These are phyloP conservation scores for Puccinia horiana DNA, from an alignment of 1,284 basidiomycete genomes.

Conservation along the genomic window DNA sequence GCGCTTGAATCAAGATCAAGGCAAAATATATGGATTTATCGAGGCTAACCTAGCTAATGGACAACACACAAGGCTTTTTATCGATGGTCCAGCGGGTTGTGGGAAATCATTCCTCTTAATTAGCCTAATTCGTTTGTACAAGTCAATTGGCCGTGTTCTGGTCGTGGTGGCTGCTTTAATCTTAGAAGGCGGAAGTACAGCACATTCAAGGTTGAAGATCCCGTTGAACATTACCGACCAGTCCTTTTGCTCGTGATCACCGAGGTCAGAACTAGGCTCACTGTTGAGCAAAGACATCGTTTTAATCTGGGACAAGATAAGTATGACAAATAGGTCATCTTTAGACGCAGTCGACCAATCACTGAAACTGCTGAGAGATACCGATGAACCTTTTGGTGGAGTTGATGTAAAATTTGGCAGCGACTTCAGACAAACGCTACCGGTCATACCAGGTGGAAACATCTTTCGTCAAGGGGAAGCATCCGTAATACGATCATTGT, in stretches of 20 bases:
- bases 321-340: neutral
- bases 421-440: slow-evolving; percentile 26
- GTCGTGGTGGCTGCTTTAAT: slow-evolving; percentile 59
- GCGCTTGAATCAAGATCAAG: neutral
- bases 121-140: slow-evolving; percentile 58
- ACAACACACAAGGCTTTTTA: slow-evolving; percentile 58
- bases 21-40: neutral
- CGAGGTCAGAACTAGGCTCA: neutral
- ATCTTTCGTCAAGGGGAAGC: neutral
- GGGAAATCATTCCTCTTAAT: slow-evolving; percentile 65
- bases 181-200: slow-evolving; percentile 61
- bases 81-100: slow-evolving; percentile 63
- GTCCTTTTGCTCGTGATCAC: neutral
- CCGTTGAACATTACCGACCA: slow-evolving; percentile 53
- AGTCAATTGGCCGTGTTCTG: slow-evolving; percentile 57
- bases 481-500: neutral
- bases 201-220: slow-evolving; percentile 62
- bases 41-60: neutral
- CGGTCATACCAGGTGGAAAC: neutral
- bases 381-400: neutral
- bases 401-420: neutral
- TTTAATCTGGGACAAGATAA: slow-evolving; percentile 45
- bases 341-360: slow-evolving; percentile 26
- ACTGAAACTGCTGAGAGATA: neutral
- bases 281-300: neutral